phyloP scores from a whole-genome alignment of 2,329 filamentous ascomycete genomes.

The Eurotiales sp. region DNA sequence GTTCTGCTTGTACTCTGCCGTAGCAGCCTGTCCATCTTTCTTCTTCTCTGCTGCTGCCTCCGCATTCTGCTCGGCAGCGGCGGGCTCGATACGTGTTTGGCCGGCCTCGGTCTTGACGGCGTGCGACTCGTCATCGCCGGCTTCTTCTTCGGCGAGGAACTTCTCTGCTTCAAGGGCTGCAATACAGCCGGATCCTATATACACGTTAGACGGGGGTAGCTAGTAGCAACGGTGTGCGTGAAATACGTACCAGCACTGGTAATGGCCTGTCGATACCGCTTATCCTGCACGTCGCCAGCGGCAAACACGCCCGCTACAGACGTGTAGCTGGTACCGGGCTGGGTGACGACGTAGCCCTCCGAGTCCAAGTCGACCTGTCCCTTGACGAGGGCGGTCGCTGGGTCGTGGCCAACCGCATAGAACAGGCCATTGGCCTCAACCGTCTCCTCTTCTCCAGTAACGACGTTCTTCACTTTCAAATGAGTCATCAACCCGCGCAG shows the following conservation, averaged over 20 bases:
- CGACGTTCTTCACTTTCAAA: slow-evolving; percentile 75
- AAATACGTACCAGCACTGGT: slow-evolving; percentile 80
- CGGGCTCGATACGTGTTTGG: slow-evolving; percentile 36
- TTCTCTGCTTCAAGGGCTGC: slow-evolving; percentile 95
- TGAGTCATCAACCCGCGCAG: slow-evolving; percentile 77
- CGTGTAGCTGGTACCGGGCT: slow-evolving; percentile 82
- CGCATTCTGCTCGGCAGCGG: slow-evolving; percentile 12
- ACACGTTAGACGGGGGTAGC: slow-evolving; percentile 19
- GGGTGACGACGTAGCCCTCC: slow-evolving; percentile 87
- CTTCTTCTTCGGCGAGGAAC: slow-evolving; percentile 74
- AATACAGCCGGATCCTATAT: slow-evolving; percentile 79
- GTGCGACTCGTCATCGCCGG: slow-evolving; percentile 36
- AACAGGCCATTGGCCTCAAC: slow-evolving; percentile 89
- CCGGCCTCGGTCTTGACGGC: slow-evolving; percentile 46
- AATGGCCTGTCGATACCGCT: slow-evolving; percentile 95
- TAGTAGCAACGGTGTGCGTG: background rate
- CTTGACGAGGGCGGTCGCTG: slow-evolving; percentile 86
- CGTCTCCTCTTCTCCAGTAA: slow-evolving; percentile 73
- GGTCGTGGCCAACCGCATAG: slow-evolving; percentile 96
- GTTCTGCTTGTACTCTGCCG: slow-evolving; percentile 59
- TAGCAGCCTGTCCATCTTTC: slow-evolving; percentile 23
- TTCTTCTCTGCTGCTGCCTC: slow-evolving; percentile 7
- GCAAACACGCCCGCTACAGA: slow-evolving; percentile 91
- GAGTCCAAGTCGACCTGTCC: slow-evolving; percentile 82
- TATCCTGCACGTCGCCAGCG: slow-evolving; percentile 96